phyloP scores from a whole-genome alignment of 441 rosid genomes.

The Arabidopsis lyrata region DNA sequence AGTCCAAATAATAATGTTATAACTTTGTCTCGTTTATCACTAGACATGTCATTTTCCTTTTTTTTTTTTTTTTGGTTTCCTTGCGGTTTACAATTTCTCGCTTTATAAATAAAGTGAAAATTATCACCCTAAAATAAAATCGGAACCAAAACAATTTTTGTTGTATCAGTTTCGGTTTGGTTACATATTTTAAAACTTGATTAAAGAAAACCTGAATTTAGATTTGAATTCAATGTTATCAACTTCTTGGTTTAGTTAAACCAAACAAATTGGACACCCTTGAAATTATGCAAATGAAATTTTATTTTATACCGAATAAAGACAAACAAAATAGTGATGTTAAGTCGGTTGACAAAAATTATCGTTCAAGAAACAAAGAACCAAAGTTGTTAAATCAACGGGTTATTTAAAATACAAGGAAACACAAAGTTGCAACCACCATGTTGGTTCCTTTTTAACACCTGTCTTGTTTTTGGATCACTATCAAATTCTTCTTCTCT shows the following conservation, averaged over 20 bases:
- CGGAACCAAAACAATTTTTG: background rate
- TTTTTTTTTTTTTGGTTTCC: no score
- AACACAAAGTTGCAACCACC: slow-evolving; percentile 44
- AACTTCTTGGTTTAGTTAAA: background rate
- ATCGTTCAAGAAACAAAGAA: slow-evolving; percentile 26
- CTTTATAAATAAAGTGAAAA: no score
- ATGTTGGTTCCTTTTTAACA: slow-evolving; percentile 40
- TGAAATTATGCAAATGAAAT: background rate
- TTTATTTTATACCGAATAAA: background rate
- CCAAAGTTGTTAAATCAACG: slow-evolving; percentile 32
- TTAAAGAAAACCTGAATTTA: background rate
- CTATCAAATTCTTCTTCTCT: slow-evolving; percentile 11
- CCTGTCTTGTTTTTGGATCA: slow-evolving; percentile 36
- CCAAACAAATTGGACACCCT: background rate
- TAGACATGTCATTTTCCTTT: no score
- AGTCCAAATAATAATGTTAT: no score
- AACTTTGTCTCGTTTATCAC: no score
- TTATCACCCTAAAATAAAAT: no score
- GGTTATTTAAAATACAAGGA: slow-evolving; percentile 34
- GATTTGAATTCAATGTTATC: background rate
- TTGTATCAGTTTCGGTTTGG: background rate
- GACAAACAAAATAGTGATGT: slow-evolving; percentile 25
- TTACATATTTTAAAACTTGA: background rate
- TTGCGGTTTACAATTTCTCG: no score
- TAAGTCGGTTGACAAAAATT: slow-evolving; percentile 7